Base-by-base conservation (phyloP, 2,329 filamentous ascomycete genomes). In the Ophiosphaerella herpotricha region DNA sequence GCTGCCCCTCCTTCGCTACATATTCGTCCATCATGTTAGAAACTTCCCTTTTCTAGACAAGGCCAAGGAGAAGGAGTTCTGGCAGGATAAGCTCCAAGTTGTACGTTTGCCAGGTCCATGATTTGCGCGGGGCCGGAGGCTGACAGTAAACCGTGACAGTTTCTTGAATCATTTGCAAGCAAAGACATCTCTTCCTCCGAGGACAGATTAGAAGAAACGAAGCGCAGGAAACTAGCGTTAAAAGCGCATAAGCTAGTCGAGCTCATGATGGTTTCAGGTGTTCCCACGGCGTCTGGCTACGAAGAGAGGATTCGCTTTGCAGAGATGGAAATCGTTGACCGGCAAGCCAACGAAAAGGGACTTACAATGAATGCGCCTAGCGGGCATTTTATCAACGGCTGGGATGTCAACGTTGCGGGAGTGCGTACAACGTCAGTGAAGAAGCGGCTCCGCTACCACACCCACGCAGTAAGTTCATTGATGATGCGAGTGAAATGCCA, bases 181-280 rank as follows among this genome's bases (percentile, higher is more conserved):
- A 99, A 97, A 73, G 89, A 93, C 72, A 97, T 99, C 37, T 97
- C 93, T 2, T 96, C 92, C 5, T 97, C 93, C 5, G 94, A 97
- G 75, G 94, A 99, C 71, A 85, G 94, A 4, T 78, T 97, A 26
- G 94, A 99, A 75, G 91, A 97, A 75, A 97, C 94, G 8, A 99
- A 99, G 78, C 85, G 94, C 50, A 83, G 87, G 58, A 99, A 99
- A 74, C 78, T 99, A 58, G 93, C 94, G 3, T 81, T 87, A 63
- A 99, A 99, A 81, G 91, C 90, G 40, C 88, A 94, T 73, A 99
- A 99, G 78, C 78, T 99, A 50, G 90, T 99, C 9, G 94, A 99
- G 79, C 80, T 99, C 54, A 99, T 99, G 94, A 97, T 99, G 91
- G 94, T 99, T 7, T 97, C 93, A 7, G 94, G 94, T 33, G 88